Conservation (phyloP, 108 stramenopile genomes). For the Nannochloropsis salina region DNA sequence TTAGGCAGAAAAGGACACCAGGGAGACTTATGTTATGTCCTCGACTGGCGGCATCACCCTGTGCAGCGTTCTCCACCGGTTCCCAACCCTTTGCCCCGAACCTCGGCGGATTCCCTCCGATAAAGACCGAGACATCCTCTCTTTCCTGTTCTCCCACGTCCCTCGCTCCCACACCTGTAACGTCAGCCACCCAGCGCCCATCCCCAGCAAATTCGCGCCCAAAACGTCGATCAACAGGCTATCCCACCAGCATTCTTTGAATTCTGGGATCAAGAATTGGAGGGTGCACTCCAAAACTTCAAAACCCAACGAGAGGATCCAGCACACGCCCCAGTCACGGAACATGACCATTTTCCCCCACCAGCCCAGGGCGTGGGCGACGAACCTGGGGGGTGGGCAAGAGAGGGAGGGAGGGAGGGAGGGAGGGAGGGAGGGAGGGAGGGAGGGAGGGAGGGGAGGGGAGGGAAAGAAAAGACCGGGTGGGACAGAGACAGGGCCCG, state of each 20-base stretch:
- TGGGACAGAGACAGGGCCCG: no score
- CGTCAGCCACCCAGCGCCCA: constrained; percentile 25
- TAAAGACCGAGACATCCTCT: no score
- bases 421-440: not conserved
- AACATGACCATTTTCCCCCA: constrained; percentile 57
- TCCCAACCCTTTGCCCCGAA: no score
- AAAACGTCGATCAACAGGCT: constrained; percentile 44
- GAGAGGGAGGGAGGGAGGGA: not conserved
- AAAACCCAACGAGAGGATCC: constrained; percentile 38
- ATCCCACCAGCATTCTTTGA: constrained; percentile 54
- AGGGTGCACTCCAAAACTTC: constrained; percentile 51
- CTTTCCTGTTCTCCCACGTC: not conserved
- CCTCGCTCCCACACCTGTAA: not conserved
- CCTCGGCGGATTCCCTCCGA: no score
- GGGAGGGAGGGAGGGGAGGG: not conserved
- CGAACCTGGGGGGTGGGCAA: constrained; percentile 14
- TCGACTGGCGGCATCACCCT: no score
- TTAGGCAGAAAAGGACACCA: no score
- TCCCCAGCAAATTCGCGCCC: constrained; percentile 50
- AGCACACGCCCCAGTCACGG: constrained; percentile 53
- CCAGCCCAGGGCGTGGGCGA: constrained; percentile 36
- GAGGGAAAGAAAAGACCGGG: no score
- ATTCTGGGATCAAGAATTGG: constrained; percentile 48
- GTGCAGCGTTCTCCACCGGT: no score
- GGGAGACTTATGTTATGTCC: no score